Percentiles rank a stretch among this genome's conserved stretches.
Conservation (phyloP, 495 filamentous ascomycete species). For the Lindgomyces ingoldianus region DNA sequence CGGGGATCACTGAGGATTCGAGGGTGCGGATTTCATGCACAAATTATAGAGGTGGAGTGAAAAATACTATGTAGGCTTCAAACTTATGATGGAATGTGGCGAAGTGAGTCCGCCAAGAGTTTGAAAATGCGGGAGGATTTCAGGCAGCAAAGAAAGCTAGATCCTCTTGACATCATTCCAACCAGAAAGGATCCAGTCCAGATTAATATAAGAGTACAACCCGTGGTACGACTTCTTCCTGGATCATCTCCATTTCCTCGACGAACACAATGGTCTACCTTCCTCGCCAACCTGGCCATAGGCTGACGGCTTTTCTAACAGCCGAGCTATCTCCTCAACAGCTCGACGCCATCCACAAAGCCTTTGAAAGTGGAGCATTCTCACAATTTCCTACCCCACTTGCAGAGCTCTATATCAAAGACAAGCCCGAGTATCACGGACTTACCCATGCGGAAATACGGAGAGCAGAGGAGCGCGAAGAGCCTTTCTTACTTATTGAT, state of each 20-base stretch:
- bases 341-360: background rate
- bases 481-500: background rate
- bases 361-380: background rate
- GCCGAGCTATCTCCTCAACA: background rate
- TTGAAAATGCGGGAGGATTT: no score
- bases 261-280: background rate
- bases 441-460: background rate
- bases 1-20: background rate
- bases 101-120: no score
- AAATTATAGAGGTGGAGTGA: no score
- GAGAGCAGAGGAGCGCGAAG: background rate
- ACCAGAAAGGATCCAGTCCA: no score
- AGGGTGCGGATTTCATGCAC: background rate
- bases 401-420: background rate
- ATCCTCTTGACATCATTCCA: no score
- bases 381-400: background rate
- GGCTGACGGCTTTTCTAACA: background rate
- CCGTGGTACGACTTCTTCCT: background rate
- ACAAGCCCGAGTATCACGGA: background rate
- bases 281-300: background rate
- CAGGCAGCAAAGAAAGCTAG: no score
- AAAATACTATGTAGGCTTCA: background rate
- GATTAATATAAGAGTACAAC: background rate
- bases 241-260: conserved; percentile 53
- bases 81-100: no score